Evolutionary conservation across 78 protist genomes (phyloP), one percentile per base, ranked within the genome.

Genomic region (Tieghemostelium lacteum): DNA sequence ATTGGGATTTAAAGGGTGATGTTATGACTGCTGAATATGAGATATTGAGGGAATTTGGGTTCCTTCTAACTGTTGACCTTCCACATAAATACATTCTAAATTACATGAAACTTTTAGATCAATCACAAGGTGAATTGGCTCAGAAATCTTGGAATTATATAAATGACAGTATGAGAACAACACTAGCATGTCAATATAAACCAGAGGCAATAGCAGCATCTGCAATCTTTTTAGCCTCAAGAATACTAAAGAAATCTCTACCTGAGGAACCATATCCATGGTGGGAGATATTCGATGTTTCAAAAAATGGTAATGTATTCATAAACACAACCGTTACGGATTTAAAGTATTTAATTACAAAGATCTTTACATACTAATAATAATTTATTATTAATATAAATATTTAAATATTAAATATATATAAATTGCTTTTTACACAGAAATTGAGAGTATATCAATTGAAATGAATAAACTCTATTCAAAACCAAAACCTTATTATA

Each of bases 121-220:
- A 74, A 52, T 54, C 57, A 24, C 76, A 64, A n/a, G n/a, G n/a
- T n/a, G 92, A 91, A 10, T 40, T 95, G 2, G 97, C 96, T 17
- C 96, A 94, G 39, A 63, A 72, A 28, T 96, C 97, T 2, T 95
- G 97, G 97, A 95, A 94, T 74, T 95, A 92, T 74, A 69, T 95
- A 52, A 96, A 96, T 60, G 98, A 96, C 75, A 70, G 88, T 5
- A 45, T 93, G 69, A 78, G 95, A 42, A 93, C 98, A 2, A 89
- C 96, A 10, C 24, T 95, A 5, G 76, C 96, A 40, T 67, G 95
- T 33, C 96, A 87, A 45, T 93, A 78, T 40, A 64, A 33, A 61
- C 94, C 97, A 22, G 93, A 69, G 39, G 36, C 86, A 22, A 88
- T 95, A 31, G 92, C 97, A 1, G 65, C 92, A 0, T 89, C 92